Evolutionary conservation across 2,329 filamentous ascomycete species (phyloP).

Genomic region (Peltaster fructicola): DNA sequence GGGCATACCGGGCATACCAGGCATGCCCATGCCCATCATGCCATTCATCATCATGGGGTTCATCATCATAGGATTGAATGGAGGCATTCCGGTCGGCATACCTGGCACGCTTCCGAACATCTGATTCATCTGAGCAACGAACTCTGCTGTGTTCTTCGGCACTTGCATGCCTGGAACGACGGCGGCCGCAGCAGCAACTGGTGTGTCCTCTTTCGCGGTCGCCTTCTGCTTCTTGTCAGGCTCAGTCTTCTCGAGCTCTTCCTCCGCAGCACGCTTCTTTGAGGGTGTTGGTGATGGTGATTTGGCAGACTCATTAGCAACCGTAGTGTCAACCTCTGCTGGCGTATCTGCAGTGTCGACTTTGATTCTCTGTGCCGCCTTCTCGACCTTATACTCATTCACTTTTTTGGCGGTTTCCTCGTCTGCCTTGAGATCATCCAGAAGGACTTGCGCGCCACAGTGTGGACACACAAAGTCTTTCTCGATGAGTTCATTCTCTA

Average conservation of each 20-base stretch:
- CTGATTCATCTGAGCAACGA: conserved; percentile 28
- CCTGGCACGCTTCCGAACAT: conserved; percentile 18
- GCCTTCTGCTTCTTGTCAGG: conserved; percentile 24
- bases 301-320: conserved; percentile 9
- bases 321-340: conserved; percentile 7
- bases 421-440: conserved; percentile 76
- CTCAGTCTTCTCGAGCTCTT: conserved; percentile 34
- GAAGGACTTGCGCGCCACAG: conserved; percentile 78
- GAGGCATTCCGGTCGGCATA: conserved; percentile 15
- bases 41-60: conserved; percentile 25
- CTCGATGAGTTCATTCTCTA: conserved; percentile 96
- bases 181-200: conserved; percentile 37
- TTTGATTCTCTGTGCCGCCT: conserved; percentile 27
- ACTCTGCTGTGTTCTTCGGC: conserved; percentile 20
- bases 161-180: conserved; percentile 6
- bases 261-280: conserved; percentile 73
- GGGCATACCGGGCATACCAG: conserved; percentile 15
- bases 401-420: conserved; percentile 78
- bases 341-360: conserved; percentile 4
- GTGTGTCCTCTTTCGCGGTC: conserved; percentile 18
- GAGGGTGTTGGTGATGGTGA: conserved; percentile 10
- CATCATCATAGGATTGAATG: conserved; percentile 12
- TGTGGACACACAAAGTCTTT: conserved; percentile 92
- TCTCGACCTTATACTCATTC: conserved; percentile 50
- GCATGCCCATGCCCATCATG: conserved; percentile 22